Evolutionary conservation across 2,329 filamentous ascomycete genomes (phyloP), one percentile per base, ranked within the genome.

Genomic region (Colletotrichum echinochloae): DNA sequence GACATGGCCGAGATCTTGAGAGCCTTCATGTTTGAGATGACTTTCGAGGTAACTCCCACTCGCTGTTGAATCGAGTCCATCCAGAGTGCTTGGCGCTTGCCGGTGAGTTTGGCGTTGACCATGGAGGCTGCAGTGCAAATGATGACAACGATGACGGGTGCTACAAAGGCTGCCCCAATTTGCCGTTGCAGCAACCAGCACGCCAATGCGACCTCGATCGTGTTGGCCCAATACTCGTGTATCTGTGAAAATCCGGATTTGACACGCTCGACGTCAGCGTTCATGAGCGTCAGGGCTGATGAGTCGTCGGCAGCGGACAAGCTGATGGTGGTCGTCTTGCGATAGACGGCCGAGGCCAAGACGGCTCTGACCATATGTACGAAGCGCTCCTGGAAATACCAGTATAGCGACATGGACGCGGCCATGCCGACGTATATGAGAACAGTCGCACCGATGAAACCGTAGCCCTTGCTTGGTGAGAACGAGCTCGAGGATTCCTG

Each of bases 251-350:
- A 75, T 0, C 81, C 83, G 0, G 73, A 54, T 2, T 78, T 74
- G 3, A 86, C 80, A 6, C 81, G 78, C 66, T 85, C 84, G 12
- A 86, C 77, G 57, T 87, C 85, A 4, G 82, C 80, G 65, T 79
- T 84, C 84, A 86, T 86, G 3, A 86, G 77, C 0, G 84, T 85
- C 52, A 86, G 72, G 0, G 83, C 79, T 0, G 82, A 80, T 3
- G 80, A 78, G n/a, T 83, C 79, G 41, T 82, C 79, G 3, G 79
- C 75, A 0, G 76, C 74, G 0, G 77, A 77, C 3, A 79, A 66
- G 8, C 78, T 78, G n/a, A 79, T 72, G 18, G 73, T 72, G 0
- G 77, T 78, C 1, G 79, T 80, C 67, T 81, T 79, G 14, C 54
- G 64, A 56, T 81, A 83, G 2, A 83, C 75, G 3, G 75, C 76